These are phyloP conservation scores for Candida andamanensis DNA, from an alignment of 805 yeast genomes.

Conservation along the genomic window DNA sequence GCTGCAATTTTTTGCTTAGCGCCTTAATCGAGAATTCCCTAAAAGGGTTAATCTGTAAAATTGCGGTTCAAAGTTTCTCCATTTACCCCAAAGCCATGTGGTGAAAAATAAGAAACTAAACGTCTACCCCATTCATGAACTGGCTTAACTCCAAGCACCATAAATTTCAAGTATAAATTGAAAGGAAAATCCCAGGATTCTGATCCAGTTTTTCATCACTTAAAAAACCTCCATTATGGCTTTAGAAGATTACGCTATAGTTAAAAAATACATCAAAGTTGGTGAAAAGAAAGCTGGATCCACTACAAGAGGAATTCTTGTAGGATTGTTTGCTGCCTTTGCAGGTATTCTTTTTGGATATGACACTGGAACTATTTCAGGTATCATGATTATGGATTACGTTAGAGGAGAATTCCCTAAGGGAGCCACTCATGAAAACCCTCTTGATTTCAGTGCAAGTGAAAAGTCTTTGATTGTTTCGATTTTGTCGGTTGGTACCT, in stretches of 20 bases:
- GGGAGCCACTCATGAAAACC: conserved; percentile 18
- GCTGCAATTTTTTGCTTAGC: too few species aligned
- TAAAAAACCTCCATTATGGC: conserved; percentile 51
- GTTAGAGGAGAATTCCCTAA: conserved; percentile 53
- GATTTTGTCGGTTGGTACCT: conserved; percentile 73
- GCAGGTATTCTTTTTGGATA: conserved; percentile 88
- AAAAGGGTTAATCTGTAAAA: too few species aligned
- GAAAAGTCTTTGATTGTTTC: conserved; percentile 73
- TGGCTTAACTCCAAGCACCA: too few species aligned
- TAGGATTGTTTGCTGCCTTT: conserved; percentile 78
- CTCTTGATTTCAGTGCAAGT: conserved; percentile 47
- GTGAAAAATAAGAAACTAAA: too few species aligned
- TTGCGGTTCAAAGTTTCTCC: too few species aligned
- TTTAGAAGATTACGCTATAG: conserved; percentile 4
- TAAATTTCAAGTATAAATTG: too few species aligned
- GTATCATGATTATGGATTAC: conserved; percentile 68
- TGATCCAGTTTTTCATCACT: too few species aligned
- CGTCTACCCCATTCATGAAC: too few species aligned
- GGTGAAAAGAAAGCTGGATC: conserved; percentile 45
- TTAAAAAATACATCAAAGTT: conserved; percentile 29
- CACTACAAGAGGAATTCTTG: conserved; percentile 43
- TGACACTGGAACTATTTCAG: conserved; percentile 83
- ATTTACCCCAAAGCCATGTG: too few species aligned
- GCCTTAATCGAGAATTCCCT: too few species aligned
- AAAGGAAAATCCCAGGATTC: too few species aligned